Base-by-base conservation (phyloP, 1,284 basidiomycete species). In the Sporisorium iseilematis-ciliati region DNA sequence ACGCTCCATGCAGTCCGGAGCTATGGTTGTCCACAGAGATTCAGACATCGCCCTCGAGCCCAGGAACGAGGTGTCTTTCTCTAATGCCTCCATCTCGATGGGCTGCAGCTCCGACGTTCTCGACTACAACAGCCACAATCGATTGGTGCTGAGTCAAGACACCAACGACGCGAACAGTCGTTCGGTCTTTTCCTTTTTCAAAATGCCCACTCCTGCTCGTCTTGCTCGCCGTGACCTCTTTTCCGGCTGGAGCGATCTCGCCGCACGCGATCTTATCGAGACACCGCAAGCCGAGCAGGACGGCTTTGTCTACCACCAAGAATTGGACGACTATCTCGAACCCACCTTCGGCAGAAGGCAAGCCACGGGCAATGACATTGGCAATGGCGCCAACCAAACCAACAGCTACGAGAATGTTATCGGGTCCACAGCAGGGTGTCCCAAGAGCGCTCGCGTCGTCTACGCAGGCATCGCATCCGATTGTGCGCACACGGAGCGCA, bases 401-500 rank as follows among this genome's bases (percentile, higher is more conserved):
- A 88, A 92, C 41, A 93, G 98, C 46, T 92, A 92, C 83, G 84
- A 87, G 25, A 95, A 99, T 84, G 96, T 98, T 26, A 84, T 84
- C 45, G 82, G 82, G 2, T 74, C 89, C 23, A 90, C 88, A 1
- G 83, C 86, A 2, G 93, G 94, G 11, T 96, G 94, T 84, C 92
- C 93, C 1, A 90, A 86, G 49, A 88, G 89, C 0, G 91, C 91
- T 81, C 89, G 90, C 86, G 89, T 94, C 62, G 90, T 94, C 23
- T 93, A 91, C 81, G 90, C 93, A 88, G 94, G 94, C 23, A 91
- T 95, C 46, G 94, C 94, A 0, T 91, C 93, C 2, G 94, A 97
- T 85, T 96, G 93, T 85, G 90, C 89, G 73, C 95, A 95, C 68
- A 82, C 81, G 3, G 58, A 71, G 33, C 67, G 67, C 21, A 46